Evolutionary conservation across 257 asterid genomes (phyloP).

Genomic region (Solanum chiquidenum): DNA sequence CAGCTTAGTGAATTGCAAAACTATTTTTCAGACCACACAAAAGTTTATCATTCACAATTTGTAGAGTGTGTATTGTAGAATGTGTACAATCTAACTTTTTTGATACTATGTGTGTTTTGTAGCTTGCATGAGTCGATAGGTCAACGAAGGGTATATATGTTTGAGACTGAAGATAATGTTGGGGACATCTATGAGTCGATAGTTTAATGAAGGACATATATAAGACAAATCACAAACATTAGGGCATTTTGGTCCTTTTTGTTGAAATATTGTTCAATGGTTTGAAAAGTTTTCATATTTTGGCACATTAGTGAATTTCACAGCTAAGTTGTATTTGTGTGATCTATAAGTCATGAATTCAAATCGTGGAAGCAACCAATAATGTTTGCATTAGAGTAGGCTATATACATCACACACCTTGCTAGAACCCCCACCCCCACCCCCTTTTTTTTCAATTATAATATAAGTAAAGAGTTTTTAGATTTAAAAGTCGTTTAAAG

Average conservation of each 20-base stretch:
- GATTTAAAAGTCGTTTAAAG: too few species aligned
- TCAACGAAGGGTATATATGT: neutral
- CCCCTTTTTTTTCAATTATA: too few species aligned
- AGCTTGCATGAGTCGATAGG: neutral
- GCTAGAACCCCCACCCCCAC: accelerated
- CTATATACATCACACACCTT: neutral
- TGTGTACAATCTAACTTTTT: neutral
- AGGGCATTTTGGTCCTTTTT: neutral
- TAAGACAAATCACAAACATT: neutral
- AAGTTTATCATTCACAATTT: neutral
- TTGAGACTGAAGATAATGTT: neutral
- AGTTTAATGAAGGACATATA: neutral
- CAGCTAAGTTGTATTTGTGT: neutral
- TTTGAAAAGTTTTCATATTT: neutral
- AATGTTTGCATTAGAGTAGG: too few species aligned
- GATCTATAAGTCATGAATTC: neutral
- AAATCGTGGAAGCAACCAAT: neutral
- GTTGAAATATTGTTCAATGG: neutral
- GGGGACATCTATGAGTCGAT: neutral
- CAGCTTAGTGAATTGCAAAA: neutral
- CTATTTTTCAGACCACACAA: neutral
- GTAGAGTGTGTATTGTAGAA: neutral
- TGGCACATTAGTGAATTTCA: neutral
- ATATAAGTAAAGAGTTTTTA: too few species aligned
- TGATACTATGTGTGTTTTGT: neutral